Percentiles rank a stretch among this genome's conserved stretches.
Conservation (phyloP, 805 yeast species). For the Candida sakaeoensis region DNA sequence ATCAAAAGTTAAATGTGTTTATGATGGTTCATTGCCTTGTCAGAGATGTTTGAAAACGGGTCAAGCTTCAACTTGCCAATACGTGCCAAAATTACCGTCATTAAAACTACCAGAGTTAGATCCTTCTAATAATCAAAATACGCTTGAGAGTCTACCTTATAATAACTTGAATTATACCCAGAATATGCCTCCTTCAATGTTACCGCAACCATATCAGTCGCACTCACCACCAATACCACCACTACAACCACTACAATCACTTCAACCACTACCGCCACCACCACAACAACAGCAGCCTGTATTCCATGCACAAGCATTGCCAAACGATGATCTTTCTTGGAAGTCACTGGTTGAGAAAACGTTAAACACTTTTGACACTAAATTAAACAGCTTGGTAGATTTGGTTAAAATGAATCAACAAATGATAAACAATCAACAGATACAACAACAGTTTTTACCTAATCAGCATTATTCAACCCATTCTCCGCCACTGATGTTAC, state of each 20-base stretch:
- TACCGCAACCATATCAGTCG: background rate
- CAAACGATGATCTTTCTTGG: constrained; percentile 24
- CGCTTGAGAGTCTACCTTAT: too few relatives aligned
- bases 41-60: constrained; percentile 52
- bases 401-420: constrained; percentile 31
- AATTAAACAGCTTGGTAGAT: constrained; percentile 35
- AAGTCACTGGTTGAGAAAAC: constrained; percentile 30
- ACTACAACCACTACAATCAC: background rate
- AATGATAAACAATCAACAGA: constrained; percentile 17
- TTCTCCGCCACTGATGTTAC: constrained; percentile 1
- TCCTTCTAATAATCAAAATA: too few relatives aligned
- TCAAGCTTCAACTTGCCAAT: constrained; percentile 47
- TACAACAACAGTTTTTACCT: constrained; percentile 11
- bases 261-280: background rate
- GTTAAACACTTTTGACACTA: constrained; percentile 34
- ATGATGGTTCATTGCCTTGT: constrained; percentile 48
- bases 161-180: background rate
- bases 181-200: background rate
- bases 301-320: background rate
- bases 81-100: constrained; percentile 51
- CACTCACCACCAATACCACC: background rate
- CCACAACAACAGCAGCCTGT: background rate
- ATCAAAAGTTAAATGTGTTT: constrained; percentile 61
- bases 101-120: constrained; percentile 24
- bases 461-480: background rate